These are phyloP conservation scores for Myotisia sp. DNA, from an alignment of 2,329 filamentous ascomycete species.

Conservation along the genomic window DNA sequence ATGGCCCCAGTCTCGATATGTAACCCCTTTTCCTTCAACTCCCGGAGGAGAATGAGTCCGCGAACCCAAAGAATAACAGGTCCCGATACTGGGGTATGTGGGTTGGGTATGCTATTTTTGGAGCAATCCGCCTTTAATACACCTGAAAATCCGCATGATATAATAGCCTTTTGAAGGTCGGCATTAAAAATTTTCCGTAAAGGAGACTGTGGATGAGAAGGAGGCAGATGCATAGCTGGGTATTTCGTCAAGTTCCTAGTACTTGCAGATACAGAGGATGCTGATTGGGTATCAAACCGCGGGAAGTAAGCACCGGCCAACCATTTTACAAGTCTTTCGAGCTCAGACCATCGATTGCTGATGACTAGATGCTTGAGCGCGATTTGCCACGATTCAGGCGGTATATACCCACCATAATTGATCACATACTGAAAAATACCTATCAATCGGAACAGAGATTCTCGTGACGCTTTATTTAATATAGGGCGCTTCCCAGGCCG, in stretches of 20 bases:
- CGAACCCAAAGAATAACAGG: slow-evolving; percentile 27
- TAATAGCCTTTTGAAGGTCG: slow-evolving; percentile 33
- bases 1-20: slow-evolving; percentile 19
- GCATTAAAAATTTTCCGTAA: slow-evolving; percentile 31
- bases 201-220: slow-evolving; percentile 11
- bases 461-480: slow-evolving; percentile 19
- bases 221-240: slow-evolving; percentile 4
- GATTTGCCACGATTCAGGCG: slow-evolving; percentile 40
- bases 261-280: not conserved
- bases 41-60: slow-evolving; percentile 26
- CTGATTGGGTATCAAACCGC: not conserved
- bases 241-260: not conserved
- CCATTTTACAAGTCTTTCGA: slow-evolving; percentile 40
- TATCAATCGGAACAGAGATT: slow-evolving; percentile 31
- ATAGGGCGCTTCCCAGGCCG: slow-evolving; percentile 16
- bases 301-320: slow-evolving; percentile 32
- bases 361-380: slow-evolving; percentile 47
- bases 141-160: slow-evolving; percentile 37
- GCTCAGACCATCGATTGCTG: slow-evolving; percentile 36
- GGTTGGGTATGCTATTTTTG: slow-evolving; percentile 11
- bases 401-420: slow-evolving; percentile 30
- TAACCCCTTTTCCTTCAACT: slow-evolving; percentile 25
- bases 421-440: slow-evolving; percentile 37
- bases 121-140: slow-evolving; percentile 15
- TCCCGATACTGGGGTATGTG: slow-evolving; percentile 12